These are phyloP conservation scores for Canna indica DNA, from an alignment of 176 grass and related monocot genomes.

Conservation along the genomic window DNA sequence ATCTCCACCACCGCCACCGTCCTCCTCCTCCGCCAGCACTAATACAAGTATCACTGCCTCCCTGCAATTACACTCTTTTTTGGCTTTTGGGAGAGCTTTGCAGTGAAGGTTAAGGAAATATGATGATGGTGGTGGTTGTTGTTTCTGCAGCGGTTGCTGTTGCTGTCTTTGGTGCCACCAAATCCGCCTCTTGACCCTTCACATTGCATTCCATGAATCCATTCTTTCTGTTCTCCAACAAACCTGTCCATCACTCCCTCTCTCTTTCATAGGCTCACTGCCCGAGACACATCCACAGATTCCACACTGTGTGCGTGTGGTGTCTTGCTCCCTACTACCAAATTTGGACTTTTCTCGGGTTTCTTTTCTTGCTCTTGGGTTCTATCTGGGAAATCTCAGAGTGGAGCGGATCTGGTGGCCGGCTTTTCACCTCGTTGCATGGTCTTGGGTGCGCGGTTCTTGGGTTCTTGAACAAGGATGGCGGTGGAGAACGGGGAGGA, in stretches of 20 bases:
- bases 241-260: neutral
- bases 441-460: neutral
- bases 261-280: neutral
- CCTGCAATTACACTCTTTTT: neutral
- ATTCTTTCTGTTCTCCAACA: slow-evolving; percentile 12
- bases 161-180: slow-evolving; percentile 9
- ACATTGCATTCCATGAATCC: neutral
- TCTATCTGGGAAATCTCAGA: neutral
- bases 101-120: slow-evolving; percentile 18
- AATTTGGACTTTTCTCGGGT: neutral
- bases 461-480: slow-evolving; percentile 33
- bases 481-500: slow-evolving; percentile 94
- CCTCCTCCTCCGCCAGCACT: neutral
- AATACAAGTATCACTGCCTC: neutral
- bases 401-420: neutral
- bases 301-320: neutral
- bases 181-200: neutral
- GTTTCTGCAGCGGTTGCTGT: neutral
- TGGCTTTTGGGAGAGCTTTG: neutral
- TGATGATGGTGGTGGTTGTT: slow-evolving; percentile 5
- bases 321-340: neutral
- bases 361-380: neutral
- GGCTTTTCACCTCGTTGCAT: neutral
- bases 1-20: neutral
- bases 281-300: neutral